phyloP scores from a whole-genome alignment of 2,329 filamentous ascomycete species.

The Ophiostoma tasmaniense region DNA sequence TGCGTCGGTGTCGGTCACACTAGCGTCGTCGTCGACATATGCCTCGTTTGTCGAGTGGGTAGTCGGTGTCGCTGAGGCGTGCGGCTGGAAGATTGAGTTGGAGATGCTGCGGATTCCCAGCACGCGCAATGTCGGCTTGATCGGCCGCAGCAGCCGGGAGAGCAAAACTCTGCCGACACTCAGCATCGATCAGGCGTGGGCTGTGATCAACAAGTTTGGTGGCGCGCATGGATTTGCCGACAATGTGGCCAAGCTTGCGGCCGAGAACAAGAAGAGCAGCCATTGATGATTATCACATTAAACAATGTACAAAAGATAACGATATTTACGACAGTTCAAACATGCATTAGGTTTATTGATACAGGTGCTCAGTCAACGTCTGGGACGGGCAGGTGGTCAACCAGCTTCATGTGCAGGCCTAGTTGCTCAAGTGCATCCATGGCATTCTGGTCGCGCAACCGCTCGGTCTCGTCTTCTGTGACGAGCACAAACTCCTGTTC shows the following conservation, averaged over 20 bases:
- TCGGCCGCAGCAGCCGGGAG: slow-evolving; percentile 49
- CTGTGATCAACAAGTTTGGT: slow-evolving; percentile 43
- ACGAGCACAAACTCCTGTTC: slow-evolving; percentile 73
- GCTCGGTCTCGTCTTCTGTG: slow-evolving; percentile 57
- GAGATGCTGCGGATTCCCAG: slow-evolving; percentile 88
- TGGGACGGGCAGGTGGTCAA: slow-evolving; percentile 68
- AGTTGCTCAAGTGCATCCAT: slow-evolving; percentile 57
- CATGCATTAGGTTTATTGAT: background rate
- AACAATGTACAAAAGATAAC: background rate
- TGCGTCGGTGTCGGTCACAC: slow-evolving; percentile 36
- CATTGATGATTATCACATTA: slow-evolving; percentile 2
- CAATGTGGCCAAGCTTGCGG: slow-evolving; percentile 31
- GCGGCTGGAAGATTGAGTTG: slow-evolving; percentile 69
- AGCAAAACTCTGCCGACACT: slow-evolving; percentile 23
- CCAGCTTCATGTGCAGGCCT: slow-evolving; percentile 61
- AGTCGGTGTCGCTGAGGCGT: slow-evolving; percentile 56
- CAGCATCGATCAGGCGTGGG: slow-evolving; percentile 20
- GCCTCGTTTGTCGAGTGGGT: slow-evolving; percentile 77
- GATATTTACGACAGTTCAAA: too few relatives aligned
- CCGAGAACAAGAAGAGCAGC: slow-evolving; percentile 12
- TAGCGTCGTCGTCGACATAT: slow-evolving; percentile 59
- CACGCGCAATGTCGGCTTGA: slow-evolving; percentile 74
- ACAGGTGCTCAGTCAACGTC: slow-evolving; percentile 41
- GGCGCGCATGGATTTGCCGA: slow-evolving; percentile 50
- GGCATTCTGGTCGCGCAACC: slow-evolving; percentile 56